These are phyloP conservation scores for Oehlia diaphana DNA, from an alignment of 192 early-diverging fungal species.

Conservation along the genomic window DNA sequence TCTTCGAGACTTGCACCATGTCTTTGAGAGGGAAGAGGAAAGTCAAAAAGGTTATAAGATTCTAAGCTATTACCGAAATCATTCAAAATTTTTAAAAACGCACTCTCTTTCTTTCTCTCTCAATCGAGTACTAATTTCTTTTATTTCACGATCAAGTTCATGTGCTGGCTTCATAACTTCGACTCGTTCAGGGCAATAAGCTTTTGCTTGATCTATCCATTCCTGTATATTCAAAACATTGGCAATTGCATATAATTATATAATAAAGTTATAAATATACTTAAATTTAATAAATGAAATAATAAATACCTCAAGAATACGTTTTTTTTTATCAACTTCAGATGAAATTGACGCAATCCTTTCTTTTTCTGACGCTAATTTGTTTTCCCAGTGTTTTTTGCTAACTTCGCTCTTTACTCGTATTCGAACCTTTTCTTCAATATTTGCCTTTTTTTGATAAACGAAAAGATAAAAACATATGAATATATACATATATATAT, in stretches of 20 bases:
- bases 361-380: slow-evolving; percentile 41
- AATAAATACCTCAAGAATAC: slow-evolving; percentile 35
- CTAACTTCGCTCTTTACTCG: slow-evolving; percentile 39
- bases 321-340: slow-evolving; percentile 34
- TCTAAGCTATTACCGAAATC: neutral
- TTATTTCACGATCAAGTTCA: slow-evolving; percentile 65
- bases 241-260: neutral
- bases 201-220: slow-evolving; percentile 50
- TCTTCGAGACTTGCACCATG: slow-evolving; percentile 61
- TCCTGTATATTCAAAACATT: slow-evolving; percentile 31
- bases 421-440: slow-evolving; percentile 19
- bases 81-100: neutral
- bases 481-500: slow-evolving; percentile 28
- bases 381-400: slow-evolving; percentile 58
- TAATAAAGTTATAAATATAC: neutral
- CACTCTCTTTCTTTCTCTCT: slow-evolving; percentile 54
- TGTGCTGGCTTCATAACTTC: slow-evolving; percentile 40
- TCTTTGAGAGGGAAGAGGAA: slow-evolving; percentile 31
- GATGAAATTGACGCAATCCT: slow-evolving; percentile 29
- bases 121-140: slow-evolving; percentile 48
- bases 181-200: slow-evolving; percentile 65
- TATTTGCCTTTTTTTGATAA: slow-evolving; percentile 17
- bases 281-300: neutral
- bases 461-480: slow-evolving; percentile 7
- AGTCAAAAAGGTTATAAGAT: neutral